Conservation (phyloP, 2,329 filamentous ascomycete species). For the Aspergillus sp. region DNA sequence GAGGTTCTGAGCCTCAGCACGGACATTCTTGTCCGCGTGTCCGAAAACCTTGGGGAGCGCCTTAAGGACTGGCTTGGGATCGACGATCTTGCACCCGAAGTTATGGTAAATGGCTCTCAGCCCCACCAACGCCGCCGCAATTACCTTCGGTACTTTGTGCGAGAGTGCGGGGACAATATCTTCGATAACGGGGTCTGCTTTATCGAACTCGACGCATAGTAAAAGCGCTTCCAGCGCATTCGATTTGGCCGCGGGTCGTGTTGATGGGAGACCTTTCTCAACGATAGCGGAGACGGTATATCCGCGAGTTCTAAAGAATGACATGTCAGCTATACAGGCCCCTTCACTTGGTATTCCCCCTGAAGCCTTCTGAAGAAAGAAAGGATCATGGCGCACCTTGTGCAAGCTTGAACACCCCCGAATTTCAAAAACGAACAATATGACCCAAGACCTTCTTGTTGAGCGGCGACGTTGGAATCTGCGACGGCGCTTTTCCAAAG, state of each 20-base stretch:
- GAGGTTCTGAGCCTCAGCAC: conserved; percentile 84
- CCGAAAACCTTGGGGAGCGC: conserved; percentile 82
- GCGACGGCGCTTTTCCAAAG: conserved; percentile 89
- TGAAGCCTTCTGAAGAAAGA: not conserved
- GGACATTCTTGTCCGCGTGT: conserved; percentile 96
- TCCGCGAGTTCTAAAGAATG: conserved; percentile 57
- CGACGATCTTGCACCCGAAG: conserved; percentile 88
- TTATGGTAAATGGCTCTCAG: conserved; percentile 83
- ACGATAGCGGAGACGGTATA: conserved; percentile 71
- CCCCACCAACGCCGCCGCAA: conserved; percentile 67
- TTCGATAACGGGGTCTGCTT: conserved; percentile 76
- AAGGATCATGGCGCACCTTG: conserved; percentile 46
- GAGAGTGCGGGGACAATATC: conserved; percentile 76
- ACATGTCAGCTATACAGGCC: conserved; percentile 1
- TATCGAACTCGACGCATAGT: conserved; percentile 84
- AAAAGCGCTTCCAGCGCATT: conserved; percentile 80
- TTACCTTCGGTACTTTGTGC: conserved; percentile 86
- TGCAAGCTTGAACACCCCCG: conserved; percentile 70
- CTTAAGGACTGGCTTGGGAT: conserved; percentile 88
- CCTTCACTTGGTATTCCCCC: not conserved
- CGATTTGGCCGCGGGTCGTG: conserved; percentile 79
- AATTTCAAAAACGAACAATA: conserved; percentile 91
- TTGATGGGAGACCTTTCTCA: conserved; percentile 86
- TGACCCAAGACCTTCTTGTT: conserved; percentile 82
- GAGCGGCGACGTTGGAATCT: conserved; percentile 94